Evolutionary conservation across 129 eudicot species (phyloP), one percentile per base, ranked within the genome.

Genomic region (Chrysanthemum seticuspe): DNA sequence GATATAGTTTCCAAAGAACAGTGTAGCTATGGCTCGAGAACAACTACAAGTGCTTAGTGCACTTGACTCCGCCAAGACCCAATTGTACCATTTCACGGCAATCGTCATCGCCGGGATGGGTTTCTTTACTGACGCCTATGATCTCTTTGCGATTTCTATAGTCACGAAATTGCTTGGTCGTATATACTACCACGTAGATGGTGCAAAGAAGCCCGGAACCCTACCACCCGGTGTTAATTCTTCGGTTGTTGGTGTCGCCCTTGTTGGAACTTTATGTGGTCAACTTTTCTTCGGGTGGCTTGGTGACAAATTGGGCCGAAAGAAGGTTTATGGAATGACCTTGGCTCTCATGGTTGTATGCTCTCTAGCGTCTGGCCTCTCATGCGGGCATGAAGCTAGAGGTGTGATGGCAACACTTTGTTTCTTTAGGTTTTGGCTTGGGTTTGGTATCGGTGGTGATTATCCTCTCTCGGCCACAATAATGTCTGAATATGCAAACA

Each of bases 261-360:
- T 85, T 0, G 78, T 73, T 4, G 90, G 90, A 9, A 85, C 90
- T n/a, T 65, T 85, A 44, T 60, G 44, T 10, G 90, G 90, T 25
- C 90, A 85, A 54, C 85, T 86, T 62, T 86, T 86, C 71, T 86
- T 86, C 54, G 90, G 90, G 10, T 86, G 87, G 87, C 83, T 86
- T 6, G 91, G 91, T 23, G 91, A 86, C 76, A 86, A 86, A 52
- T 66, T 86, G 86, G 91, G 91, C 0, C 61, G 91, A 0, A 86
- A 86, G 70, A 72, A 21, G n/a, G 91, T 86, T 2, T 86, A 86
- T 16, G 91, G 91, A 18, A 19, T 81, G 68, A 86, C 91, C 23
- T 69, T 86, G 19, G 66, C 78, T 15, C 62, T 86, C 29, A 86
- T 86, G 91, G 76, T 86, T 40, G 67, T 75, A 2, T 83, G 88